Base-by-base conservation (phyloP, 2,329 filamentous ascomycete species). In the Samsoniella hepiali region DNA sequence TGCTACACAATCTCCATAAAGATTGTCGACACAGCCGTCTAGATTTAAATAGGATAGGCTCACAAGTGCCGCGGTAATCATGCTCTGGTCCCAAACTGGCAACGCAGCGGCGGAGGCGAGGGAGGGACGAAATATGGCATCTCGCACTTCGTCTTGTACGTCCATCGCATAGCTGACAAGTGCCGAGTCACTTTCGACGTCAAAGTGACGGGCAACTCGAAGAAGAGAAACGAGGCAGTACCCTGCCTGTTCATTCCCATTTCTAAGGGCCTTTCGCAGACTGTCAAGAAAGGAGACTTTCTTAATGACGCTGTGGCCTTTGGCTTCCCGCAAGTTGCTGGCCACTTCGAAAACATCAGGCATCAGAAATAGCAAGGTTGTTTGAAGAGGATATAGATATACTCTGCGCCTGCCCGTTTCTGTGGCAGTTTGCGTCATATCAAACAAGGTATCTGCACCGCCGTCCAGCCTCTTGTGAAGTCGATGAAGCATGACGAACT, bases 261-360 rank as follows among this genome's bases (percentile, higher is more conserved):
- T 88, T 62, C 84, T 80, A 59, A 89, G 74, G 27, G 84, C 79
- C 70, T 90, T 90, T 68, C 85, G 80, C 13, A 90, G 73, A 49
- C 80, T 80, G 65, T 90, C 87, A 17, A 90, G 76, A 67, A 89
- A 89, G 3, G 82, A 79, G 6, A 88, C 84, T 69, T 88, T 89
- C 74, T 90, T 90, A 17, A 82, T 79, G 72, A 89, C 84, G 68
- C 83, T 82, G 62, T 81, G 79, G 67, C 82, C 84, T 71, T 88
- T 89, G 36, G 82, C 81, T 66, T 89, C 86, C 64, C 86, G 81
- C 71, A 90, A 78, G 72, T 88, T 88, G 72, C 86, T 88, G 32
- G 87, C 87, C 40, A 89, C 85, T 72, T 89, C 86, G 67, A 90
- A 90, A 6, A 90, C 84, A 67, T 90, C 88, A 4, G 88, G 88